Evolutionary conservation across 164 flowering plant genomes (phyloP).

Genomic region (Umbellularia californica): DNA sequence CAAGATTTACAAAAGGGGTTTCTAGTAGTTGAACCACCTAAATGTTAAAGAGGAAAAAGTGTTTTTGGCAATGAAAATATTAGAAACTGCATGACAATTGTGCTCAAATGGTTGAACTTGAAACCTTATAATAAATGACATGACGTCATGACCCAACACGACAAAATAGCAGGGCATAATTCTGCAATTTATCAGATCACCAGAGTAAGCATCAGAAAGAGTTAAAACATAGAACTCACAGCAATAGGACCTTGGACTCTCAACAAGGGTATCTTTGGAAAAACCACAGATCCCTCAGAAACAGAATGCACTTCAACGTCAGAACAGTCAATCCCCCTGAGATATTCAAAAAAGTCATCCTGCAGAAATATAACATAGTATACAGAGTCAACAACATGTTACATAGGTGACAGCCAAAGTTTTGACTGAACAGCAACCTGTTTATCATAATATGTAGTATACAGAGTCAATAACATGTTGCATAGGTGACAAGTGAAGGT

Average conservation of each 20-base stretch:
- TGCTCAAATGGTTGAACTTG: neutral
- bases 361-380: conserved; percentile 15
- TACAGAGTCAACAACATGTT: neutral
- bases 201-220: neutral
- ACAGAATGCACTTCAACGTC: conserved; percentile 86
- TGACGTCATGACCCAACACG: neutral
- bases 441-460: neutral
- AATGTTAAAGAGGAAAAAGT: conserved; percentile 8
- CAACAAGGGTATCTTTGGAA: conserved; percentile 87
- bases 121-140: neutral
- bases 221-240: conserved; percentile 45
- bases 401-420: neutral
- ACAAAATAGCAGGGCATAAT: no score
- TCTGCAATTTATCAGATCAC: neutral
- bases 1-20: conserved; percentile 85
- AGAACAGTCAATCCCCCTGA: conserved; percentile 80
- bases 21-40: conserved; percentile 92
- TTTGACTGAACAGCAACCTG: neutral
- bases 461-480: neutral
- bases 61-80: neutral
- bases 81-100: neutral
- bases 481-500: neutral
- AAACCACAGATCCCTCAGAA: conserved; percentile 90
- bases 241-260: conserved; percentile 93
- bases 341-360: conserved; percentile 88